These are phyloP conservation scores for Exophiala xenobiotica DNA, from an alignment of 2,329 filamentous ascomycete species.

Conservation along the genomic window DNA sequence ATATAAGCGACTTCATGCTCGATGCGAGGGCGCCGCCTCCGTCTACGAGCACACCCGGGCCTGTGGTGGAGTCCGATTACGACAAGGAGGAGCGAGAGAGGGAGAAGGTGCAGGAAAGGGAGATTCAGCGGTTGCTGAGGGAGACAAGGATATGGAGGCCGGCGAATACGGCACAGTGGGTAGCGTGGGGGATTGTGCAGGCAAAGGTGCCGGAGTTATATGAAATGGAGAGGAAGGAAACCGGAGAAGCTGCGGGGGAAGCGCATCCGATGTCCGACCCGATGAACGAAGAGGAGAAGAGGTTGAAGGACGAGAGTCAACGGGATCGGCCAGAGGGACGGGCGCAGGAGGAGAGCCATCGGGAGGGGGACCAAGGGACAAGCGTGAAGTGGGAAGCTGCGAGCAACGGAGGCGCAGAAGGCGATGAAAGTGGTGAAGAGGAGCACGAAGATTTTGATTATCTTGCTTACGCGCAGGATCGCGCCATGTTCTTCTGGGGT, in stretches of 20 bases:
- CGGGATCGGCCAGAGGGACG: slow-evolving; percentile 27
- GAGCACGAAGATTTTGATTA: slow-evolving; percentile 86
- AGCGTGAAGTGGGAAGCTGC: no score
- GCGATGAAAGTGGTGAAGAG: slow-evolving; percentile 45
- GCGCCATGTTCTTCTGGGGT: slow-evolving; percentile 92
- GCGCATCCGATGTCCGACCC: slow-evolving; percentile 27
- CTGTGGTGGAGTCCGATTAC: slow-evolving; percentile 20
- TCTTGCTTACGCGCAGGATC: slow-evolving; percentile 82
- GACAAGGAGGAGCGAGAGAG: slow-evolving; percentile 56
- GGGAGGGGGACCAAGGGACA: slow-evolving; percentile 7
- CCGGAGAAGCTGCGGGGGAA: slow-evolving; percentile 8
- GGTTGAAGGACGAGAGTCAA: slow-evolving; percentile 15
- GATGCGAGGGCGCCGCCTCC: slow-evolving; percentile 51
- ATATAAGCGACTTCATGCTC: slow-evolving; percentile 67
- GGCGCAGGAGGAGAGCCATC: slow-evolving; percentile 23
- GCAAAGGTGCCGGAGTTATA: slow-evolving; percentile 78
- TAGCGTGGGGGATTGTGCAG: slow-evolving; percentile 95
- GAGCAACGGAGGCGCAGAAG: no score
- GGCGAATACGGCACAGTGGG: slow-evolving; percentile 86
- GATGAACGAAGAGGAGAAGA: slow-evolving; percentile 26
- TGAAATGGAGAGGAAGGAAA: slow-evolving; percentile 33
- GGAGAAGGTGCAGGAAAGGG: slow-evolving; percentile 64
- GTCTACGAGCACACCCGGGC: no score
- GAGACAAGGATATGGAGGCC: slow-evolving; percentile 84
- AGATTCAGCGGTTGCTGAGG: slow-evolving; percentile 68